phyloP scores from a whole-genome alignment of 352 stramenopile species.

The Phytophthora parvispora region DNA sequence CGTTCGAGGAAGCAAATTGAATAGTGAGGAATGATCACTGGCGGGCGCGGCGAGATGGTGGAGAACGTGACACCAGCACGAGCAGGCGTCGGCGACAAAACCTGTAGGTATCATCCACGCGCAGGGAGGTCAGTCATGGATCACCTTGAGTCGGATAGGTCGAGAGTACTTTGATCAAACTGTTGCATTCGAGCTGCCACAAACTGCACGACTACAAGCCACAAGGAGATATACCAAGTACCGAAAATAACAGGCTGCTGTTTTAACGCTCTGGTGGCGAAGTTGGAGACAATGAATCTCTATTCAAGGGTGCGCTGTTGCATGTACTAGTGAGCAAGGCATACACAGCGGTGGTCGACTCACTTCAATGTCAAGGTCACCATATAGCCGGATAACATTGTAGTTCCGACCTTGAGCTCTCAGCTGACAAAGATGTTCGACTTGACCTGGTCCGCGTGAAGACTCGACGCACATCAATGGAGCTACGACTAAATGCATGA shows the following conservation, averaged over 20 bases:
- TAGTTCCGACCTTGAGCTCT: conserved; percentile 8
- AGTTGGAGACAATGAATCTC: background rate
- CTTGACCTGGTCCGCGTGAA: background rate
- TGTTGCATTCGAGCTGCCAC: conserved; percentile 20
- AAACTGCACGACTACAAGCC: background rate
- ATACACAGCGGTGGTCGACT: too few relatives aligned
- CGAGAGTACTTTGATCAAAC: conserved; percentile 18
- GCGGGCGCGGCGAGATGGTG: background rate
- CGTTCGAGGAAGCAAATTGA: conserved; percentile 35
- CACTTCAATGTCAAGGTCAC: conserved; percentile 14
- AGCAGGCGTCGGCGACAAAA: conserved; percentile 18
- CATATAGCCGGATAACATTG: conserved; percentile 18
- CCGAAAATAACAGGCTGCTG: conserved; percentile 15
- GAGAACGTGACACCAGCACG: background rate
- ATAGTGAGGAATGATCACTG: conserved; percentile 16
- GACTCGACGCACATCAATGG: background rate
- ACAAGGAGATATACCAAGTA: conserved; percentile 2
- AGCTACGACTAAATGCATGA: background rate
- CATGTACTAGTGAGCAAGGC: too few relatives aligned
- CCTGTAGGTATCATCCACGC: conserved; percentile 5
- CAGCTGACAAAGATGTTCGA: conserved; percentile 4
- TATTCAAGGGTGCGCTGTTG: background rate
- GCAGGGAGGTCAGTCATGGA: conserved; percentile 18
- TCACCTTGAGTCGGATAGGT: conserved; percentile 24
- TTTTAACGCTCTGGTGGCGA: background rate